These are phyloP conservation scores for Croton laevigatus DNA, from an alignment of 441 rosid species.

Conservation along the genomic window DNA sequence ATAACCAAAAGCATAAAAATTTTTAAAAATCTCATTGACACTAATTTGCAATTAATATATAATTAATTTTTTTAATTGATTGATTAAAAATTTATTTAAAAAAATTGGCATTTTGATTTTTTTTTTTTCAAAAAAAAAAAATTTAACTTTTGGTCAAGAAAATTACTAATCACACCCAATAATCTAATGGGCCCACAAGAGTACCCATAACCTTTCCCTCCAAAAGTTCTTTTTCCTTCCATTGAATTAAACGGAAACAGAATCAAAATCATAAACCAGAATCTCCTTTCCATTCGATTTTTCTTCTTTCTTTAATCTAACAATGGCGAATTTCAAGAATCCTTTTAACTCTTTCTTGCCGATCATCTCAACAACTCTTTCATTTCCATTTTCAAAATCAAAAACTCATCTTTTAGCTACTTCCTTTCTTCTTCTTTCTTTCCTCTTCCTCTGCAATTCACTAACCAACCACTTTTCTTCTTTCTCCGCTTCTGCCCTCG, in stretches of 20 bases:
- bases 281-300: neutral
- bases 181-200: neutral
- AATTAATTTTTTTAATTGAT: too few relatives aligned
- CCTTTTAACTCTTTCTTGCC: conserved; percentile 10
- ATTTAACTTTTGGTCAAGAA: too few relatives aligned
- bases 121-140: too few relatives aligned
- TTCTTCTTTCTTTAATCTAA: neutral
- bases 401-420: conserved; percentile 29
- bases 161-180: too few relatives aligned
- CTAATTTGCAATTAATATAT: too few relatives aligned
- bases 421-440: conserved; percentile 36
- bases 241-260: neutral
- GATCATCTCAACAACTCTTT: conserved; percentile 22
- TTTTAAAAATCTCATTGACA: too few relatives aligned
- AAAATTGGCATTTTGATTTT: too few relatives aligned
- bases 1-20: too few relatives aligned
- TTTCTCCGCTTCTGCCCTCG: conserved; percentile 27
- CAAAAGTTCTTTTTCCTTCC: conserved; percentile 20
- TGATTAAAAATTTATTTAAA: too few relatives aligned
- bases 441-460: conserved; percentile 34
- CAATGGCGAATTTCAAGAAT: conserved; percentile 32
- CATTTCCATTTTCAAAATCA: conserved; percentile 20
- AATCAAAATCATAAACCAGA: neutral
- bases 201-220: neutral
- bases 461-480: conserved; percentile 29